A percentile compares a stretch with the other conserved stretches of the same genome.
Evolutionary conservation across 2,329 filamentous ascomycete species (phyloP).

Genomic region (Kalaharituber pfeilii): DNA sequence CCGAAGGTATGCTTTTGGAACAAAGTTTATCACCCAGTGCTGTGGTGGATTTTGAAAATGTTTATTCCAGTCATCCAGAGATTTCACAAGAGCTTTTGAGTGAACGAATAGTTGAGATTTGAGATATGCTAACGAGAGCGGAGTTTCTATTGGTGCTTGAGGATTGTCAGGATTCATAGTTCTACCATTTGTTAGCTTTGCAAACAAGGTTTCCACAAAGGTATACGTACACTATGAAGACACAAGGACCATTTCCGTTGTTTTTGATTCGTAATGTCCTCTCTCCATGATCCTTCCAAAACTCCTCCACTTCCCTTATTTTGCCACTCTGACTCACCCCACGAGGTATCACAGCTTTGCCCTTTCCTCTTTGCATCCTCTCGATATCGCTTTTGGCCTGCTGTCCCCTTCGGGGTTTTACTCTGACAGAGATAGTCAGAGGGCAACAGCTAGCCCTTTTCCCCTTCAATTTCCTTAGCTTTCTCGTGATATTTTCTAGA

Average conservation of each 20-base stretch:
- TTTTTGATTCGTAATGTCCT: slow-evolving; percentile 17
- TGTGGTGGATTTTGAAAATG: slow-evolving; percentile 17
- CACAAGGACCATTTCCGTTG: slow-evolving; percentile 13
- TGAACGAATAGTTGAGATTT: slow-evolving; percentile 14
- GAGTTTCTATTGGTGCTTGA: slow-evolving; percentile 1
- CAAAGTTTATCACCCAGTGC: slow-evolving; percentile 19
- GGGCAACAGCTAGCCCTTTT: not conserved
- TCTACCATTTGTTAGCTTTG: slow-evolving; percentile 5
- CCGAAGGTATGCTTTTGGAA: slow-evolving; percentile 17
- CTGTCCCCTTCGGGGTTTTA: not conserved
- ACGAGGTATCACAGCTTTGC: not conserved
- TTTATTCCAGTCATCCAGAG: slow-evolving; percentile 16
- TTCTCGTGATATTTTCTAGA: not conserved
- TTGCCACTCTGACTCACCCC: not conserved
- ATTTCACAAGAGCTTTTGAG: slow-evolving; percentile 9
- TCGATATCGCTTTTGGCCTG: not conserved
- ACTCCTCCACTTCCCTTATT: not conserved
- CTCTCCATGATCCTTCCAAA: not conserved
- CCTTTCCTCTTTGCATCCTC: not conserved
- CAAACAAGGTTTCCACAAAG: not conserved
- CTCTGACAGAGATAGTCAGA: not conserved
- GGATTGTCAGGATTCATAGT: not conserved
- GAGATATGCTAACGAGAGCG: slow-evolving; percentile 13
- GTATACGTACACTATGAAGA: slow-evolving; percentile 15
- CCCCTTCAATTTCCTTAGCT: not conserved